A percentile compares a stretch with the other conserved stretches of the same genome.
Evolutionary conservation across 805 yeast genomes (phyloP).

Genomic region (Metschnikowia drakensbergensis): DNA sequence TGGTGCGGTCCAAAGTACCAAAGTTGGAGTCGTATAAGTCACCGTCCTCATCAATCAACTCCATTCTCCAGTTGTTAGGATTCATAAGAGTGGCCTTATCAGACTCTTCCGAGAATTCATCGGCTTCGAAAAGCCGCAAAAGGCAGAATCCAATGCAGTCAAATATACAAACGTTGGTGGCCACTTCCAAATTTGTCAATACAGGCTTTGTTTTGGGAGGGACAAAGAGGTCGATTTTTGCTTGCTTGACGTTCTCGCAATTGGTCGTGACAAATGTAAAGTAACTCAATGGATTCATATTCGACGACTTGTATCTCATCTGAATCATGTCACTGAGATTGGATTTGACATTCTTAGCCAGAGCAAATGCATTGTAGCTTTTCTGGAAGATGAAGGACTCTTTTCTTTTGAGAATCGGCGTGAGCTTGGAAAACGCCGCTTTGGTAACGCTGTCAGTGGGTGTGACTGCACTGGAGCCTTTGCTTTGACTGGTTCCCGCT

Average conservation of each 20-base stretch:
- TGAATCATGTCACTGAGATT: constrained; percentile 40
- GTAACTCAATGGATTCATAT: constrained; percentile 43
- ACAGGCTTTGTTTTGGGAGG: constrained; percentile 32
- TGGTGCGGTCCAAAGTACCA: constrained; percentile 74
- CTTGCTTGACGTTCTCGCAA: constrained; percentile 14
- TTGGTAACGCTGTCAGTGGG: background rate
- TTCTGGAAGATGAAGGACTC: constrained; percentile 12
- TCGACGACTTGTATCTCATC: constrained; percentile 30
- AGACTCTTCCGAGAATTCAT: constrained; percentile 15
- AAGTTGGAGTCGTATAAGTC: constrained; percentile 83
- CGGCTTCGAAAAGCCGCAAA: constrained; percentile 24
- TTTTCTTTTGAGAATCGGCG: constrained; percentile 6
- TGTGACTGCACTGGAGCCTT: background rate
- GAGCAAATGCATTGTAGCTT: constrained; percentile 12
- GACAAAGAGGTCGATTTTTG: constrained; percentile 26
- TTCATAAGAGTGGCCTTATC: constrained; percentile 31
- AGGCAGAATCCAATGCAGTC: constrained; percentile 43
- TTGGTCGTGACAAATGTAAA: constrained; percentile 37
- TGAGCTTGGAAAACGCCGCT: background rate
- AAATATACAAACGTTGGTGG: constrained; percentile 27
- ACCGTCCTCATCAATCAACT: constrained; percentile 88
- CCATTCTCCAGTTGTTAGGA: constrained; percentile 71
- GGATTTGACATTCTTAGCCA: constrained; percentile 6
- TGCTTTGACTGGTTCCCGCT: background rate
- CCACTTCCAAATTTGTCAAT: constrained; percentile 22